phyloP scores from a whole-genome alignment of 495 filamentous ascomycete species.

The Oidiodendron maius region DNA sequence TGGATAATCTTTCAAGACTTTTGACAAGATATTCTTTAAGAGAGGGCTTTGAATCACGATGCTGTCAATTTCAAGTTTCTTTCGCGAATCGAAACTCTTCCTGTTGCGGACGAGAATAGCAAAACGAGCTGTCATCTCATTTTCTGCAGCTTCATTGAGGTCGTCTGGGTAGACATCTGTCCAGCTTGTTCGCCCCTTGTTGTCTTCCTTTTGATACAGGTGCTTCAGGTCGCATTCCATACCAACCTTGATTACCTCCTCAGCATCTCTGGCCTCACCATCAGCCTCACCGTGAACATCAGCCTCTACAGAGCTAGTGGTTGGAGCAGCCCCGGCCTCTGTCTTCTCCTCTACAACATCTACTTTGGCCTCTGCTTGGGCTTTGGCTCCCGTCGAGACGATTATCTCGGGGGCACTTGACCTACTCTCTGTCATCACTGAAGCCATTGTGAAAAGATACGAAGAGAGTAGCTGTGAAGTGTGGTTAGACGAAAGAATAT shows the following conservation, averaged over 20 bases:
- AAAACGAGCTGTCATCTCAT: slow-evolving; percentile 44
- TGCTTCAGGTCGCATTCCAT: slow-evolving; percentile 30
- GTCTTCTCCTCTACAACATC: background rate
- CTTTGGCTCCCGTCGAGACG: background rate
- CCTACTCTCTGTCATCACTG: background rate
- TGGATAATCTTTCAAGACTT: slow-evolving; percentile 55
- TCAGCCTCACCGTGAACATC: background rate
- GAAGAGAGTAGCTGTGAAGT: background rate
- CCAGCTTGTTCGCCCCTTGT: slow-evolving; percentile 21
- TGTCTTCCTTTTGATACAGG: slow-evolving; percentile 22
- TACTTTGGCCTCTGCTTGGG: background rate
- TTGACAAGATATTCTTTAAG: slow-evolving; percentile 49
- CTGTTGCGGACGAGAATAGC: slow-evolving; percentile 46
- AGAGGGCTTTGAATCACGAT: slow-evolving; percentile 61
- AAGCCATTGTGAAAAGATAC: background rate
- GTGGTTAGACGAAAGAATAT: background rate
- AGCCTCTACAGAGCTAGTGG: background rate
- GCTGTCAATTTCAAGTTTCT: slow-evolving; percentile 52
- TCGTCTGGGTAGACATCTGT: slow-evolving; percentile 39
- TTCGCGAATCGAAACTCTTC: slow-evolving; percentile 47
- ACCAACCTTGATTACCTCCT: slow-evolving; percentile 18
- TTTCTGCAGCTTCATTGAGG: slow-evolving; percentile 41
- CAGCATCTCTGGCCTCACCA: background rate
- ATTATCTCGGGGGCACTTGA: slow-evolving; percentile 1
- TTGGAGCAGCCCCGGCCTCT: background rate